These are phyloP conservation scores for Cladosporium austrohemisphaericum DNA, from an alignment of 2,329 filamentous ascomycete genomes.

Conservation along the genomic window DNA sequence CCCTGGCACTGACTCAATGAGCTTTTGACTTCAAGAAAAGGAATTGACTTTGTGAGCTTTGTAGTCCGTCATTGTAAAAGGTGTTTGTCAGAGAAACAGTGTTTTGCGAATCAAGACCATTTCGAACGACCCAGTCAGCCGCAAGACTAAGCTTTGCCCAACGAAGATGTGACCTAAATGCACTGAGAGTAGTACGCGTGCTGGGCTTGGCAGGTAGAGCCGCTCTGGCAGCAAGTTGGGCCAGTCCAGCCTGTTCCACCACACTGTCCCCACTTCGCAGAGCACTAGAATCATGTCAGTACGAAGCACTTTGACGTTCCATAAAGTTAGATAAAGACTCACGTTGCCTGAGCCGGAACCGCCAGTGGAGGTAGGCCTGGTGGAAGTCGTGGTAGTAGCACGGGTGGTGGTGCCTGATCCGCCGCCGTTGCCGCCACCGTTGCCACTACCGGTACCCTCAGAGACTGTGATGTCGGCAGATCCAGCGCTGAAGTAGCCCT, in stretches of 20 bases:
- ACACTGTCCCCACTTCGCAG: conserved; percentile 13
- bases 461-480: conserved; percentile 36
- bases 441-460: conserved; percentile 13
- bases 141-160: too few relatives aligned
- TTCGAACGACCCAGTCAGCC: too few relatives aligned
- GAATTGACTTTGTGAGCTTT: too few relatives aligned
- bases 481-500: conserved; percentile 43
- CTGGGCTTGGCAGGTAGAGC: conserved; percentile 21
- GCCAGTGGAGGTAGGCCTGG: not conserved
- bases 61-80: too few relatives aligned
- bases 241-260: conserved; percentile 21
- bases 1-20: too few relatives aligned
- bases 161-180: too few relatives aligned
- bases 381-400: not conserved
- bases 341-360: conserved; percentile 6
- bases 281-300: conserved; percentile 1
- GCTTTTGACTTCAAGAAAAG: too few relatives aligned
- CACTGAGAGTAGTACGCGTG: conserved; percentile 27
- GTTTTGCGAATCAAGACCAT: too few relatives aligned
- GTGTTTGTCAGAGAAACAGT: too few relatives aligned
- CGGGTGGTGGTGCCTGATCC: conserved; percentile 2
- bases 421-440: not conserved
- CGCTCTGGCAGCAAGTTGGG: conserved; percentile 22
- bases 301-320: not conserved
- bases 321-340: not conserved